A percentile compares a stretch with the other conserved stretches of the same genome.
Evolutionary conservation across 176 grass and related monocot genomes (phyloP).

Genomic region (Eremochloa ophiuroides): DNA sequence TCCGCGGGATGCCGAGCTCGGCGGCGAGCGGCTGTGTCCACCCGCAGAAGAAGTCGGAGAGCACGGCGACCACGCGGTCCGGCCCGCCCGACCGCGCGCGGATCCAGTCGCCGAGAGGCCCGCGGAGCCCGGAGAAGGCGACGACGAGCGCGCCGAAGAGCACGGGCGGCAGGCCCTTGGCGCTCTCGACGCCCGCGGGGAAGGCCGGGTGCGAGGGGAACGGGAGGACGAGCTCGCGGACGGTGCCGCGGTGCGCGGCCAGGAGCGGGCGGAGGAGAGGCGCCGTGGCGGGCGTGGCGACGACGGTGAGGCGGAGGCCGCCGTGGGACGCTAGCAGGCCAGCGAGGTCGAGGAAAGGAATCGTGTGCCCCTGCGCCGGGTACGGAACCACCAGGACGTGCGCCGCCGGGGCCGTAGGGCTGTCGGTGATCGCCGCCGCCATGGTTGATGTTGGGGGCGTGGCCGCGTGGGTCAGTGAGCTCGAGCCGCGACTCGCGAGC

Average conservation of each 20-base stretch:
- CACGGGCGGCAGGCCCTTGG: neutral
- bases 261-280: conserved; percentile 45
- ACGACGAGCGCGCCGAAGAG: neutral
- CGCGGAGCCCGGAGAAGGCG: neutral
- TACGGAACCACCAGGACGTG: conserved; percentile 61
- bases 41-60: conserved; percentile 55
- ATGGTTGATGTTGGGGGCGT: conserved; percentile 1
- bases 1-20: conserved; percentile 25
- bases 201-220: conserved; percentile 22
- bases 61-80: conserved; percentile 21
- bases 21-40: conserved; percentile 49
- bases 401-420: neutral
- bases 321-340: conserved; percentile 50
- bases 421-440: neutral
- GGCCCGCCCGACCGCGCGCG: neutral
- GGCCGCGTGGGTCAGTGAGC: no score
- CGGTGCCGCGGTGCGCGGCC: conserved; percentile 9
- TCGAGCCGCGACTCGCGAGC: no score
- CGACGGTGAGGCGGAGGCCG: conserved; percentile 50
- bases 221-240: conserved; percentile 19
- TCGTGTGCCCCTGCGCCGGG: conserved; percentile 54
- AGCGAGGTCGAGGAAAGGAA: neutral
- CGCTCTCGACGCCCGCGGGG: conserved; percentile 16
- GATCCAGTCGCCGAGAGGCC: neutral
- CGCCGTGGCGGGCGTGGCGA: conserved; percentile 36